Percentiles rank a stretch among this genome's conserved stretches.
These are phyloP conservation scores for Trypanosoma boissoni DNA, from an alignment of 208 protist genomes.

Conservation along the genomic window DNA sequence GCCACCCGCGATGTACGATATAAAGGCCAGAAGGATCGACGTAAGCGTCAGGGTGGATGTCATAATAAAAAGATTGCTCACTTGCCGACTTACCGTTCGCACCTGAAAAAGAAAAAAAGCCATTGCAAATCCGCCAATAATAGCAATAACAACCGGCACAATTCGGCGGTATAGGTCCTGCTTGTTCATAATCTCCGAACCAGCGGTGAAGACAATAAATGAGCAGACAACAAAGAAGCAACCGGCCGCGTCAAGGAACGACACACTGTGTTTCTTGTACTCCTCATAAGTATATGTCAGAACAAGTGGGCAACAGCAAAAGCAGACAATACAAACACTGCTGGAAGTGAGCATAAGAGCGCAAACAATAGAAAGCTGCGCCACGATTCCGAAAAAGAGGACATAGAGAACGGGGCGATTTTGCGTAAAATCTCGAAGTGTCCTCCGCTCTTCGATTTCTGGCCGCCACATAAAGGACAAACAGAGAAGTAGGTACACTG, in stretches of 20 bases:
- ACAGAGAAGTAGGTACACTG: slow-evolving; percentile 21
- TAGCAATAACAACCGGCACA: slow-evolving; percentile 9
- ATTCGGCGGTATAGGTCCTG: neutral
- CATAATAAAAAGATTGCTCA: slow-evolving; percentile 28
- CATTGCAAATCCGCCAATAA: slow-evolving; percentile 21
- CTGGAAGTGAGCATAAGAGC: slow-evolving; percentile 20
- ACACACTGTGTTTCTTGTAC: slow-evolving; percentile 29
- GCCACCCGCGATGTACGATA: slow-evolving; percentile 10
- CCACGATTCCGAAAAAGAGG: slow-evolving; percentile 10
- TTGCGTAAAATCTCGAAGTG: slow-evolving; percentile 14
- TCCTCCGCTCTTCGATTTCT: slow-evolving; percentile 9
- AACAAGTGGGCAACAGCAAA: slow-evolving; percentile 24
- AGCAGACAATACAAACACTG: slow-evolving; percentile 19
- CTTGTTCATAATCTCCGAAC: neutral
- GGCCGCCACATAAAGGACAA: slow-evolving; percentile 25
- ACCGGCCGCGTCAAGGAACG: slow-evolving; percentile 15
- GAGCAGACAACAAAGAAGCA: slow-evolving; percentile 17
- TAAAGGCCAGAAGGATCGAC: slow-evolving; percentile 7
- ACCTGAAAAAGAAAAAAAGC: slow-evolving; percentile 29
- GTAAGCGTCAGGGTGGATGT: slow-evolving; percentile 19
- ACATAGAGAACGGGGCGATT: slow-evolving; percentile 15
- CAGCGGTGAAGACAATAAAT: slow-evolving; percentile 17
- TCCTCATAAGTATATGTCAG: slow-evolving; percentile 31
- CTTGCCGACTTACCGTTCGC: slow-evolving; percentile 19
- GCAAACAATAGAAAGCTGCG: slow-evolving; percentile 19